Percentiles rank a stretch among this genome's conserved stretches.
phyloP scores from a whole-genome alignment of 768 basidiomycete genomes.

The Mycena rebaudengoi region DNA sequence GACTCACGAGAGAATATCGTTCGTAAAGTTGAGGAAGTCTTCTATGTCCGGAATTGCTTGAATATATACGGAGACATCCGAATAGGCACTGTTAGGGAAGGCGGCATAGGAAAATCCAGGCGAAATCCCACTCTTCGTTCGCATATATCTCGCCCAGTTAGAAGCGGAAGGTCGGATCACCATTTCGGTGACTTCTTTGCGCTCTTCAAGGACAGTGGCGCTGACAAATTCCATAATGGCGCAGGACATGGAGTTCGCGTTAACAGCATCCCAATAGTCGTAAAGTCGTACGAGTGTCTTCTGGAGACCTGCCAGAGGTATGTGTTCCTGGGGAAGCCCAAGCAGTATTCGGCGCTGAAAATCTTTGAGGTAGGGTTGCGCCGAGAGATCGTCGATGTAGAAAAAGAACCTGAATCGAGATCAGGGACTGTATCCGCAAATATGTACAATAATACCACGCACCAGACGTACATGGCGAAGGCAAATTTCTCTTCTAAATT shows the following conservation, averaged over 20 bases:
- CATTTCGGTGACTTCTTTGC: conserved; percentile 10
- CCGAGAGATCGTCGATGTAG: conserved; percentile 30
- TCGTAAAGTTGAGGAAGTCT: conserved; percentile 24
- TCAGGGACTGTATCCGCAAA: background rate
- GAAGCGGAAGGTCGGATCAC: conserved; percentile 3
- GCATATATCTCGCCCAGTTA: conserved; percentile 31
- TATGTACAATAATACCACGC: background rate
- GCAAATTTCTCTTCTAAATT: conserved; percentile 28
- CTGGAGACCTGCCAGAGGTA: conserved; percentile 24
- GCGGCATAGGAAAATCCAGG: conserved; percentile 24
- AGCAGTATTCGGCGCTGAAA: conserved; percentile 30
- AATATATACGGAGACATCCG: conserved; percentile 25
- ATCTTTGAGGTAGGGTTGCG: conserved; percentile 8
- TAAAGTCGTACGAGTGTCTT: conserved; percentile 16
- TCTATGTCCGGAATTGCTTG: conserved; percentile 32
- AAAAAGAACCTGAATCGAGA: conserved; percentile 25
- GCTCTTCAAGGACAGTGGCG: conserved; percentile 26
- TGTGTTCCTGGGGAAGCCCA: conserved; percentile 26
- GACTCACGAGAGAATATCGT: conserved; percentile 35
- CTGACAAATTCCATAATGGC: conserved; percentile 28
- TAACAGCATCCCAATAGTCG: conserved; percentile 26
- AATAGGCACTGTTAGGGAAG: conserved; percentile 23
- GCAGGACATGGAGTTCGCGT: conserved; percentile 28
- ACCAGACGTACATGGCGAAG: conserved; percentile 33
- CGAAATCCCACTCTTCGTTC: conserved; percentile 27